Evolutionary conservation across 2,329 filamentous ascomycete species (phyloP), one percentile per base, ranked within the genome.

Genomic region (Apiospora phragmitis): DNA sequence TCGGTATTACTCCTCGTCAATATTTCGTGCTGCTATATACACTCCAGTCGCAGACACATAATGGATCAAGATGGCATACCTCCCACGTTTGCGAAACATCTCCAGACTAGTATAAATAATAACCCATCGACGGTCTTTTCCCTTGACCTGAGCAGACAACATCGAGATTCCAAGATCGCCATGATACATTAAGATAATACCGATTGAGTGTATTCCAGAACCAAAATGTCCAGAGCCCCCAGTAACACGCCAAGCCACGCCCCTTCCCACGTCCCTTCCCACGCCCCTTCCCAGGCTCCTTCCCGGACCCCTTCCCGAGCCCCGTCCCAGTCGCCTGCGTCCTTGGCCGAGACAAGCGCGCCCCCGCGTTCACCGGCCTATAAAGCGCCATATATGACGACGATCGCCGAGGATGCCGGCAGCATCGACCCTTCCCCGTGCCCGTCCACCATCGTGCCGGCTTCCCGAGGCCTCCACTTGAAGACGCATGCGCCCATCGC

Each of bases 241-340:
- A 41, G 67, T 32, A 68, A 2, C 16, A 8, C 43, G 29, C n/a
- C 24, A 6, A 59, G 51, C 29, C 55, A 59, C 18, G 16, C 67
- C 32, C 29, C 67, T 68, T 68, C 67, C 14, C 43, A 45, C 26
- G 24, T 42, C 18, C 26, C 66, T 68, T 68, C 66, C 16, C 45
- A 35, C 4, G 43, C 67, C 16, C 43, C 67, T 24, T 51, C 67
- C 21, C 67, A 51, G 43, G 11, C 66, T 2, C 43, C 66, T 12
- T 43, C 41, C 16, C 42, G 32, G 26, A 6, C 32, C 1, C 16
- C 51, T 1, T 35, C 49, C 26, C 4, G 14, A 7, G 47, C 24
- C 4, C n/a, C n/a, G 26, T 51, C 49, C 26, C 49, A 55, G 12
- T 29, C 26, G 16, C 18, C 29, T 4, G 9, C 16, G 32, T 62